Percentiles rank a stretch among this genome's conserved stretches.
Conservation (phyloP, 2,329 filamentous ascomycete genomes). For the Phaeosphaeria sp. region DNA sequence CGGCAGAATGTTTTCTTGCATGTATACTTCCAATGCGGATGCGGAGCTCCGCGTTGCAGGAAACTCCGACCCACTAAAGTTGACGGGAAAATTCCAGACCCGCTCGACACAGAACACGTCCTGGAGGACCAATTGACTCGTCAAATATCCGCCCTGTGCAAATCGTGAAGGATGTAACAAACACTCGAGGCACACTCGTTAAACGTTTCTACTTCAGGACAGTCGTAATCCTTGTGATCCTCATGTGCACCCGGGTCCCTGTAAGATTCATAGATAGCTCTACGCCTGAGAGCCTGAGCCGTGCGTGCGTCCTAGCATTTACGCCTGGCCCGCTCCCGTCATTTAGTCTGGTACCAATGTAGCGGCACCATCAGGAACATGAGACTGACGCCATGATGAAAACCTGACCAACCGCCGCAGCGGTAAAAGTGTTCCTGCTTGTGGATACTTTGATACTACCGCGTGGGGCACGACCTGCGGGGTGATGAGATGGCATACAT, state of each 20-base stretch:
- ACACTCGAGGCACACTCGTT: too few species aligned
- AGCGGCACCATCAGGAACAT: constrained; percentile 3
- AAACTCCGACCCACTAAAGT: neutral
- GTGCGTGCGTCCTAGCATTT: neutral
- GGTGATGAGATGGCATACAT: neutral
- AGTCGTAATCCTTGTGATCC: too few species aligned
- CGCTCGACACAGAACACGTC: too few species aligned
- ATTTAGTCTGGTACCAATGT: neutral
- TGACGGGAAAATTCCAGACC: too few species aligned
- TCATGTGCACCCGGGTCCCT: too few species aligned
- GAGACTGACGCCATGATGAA: neutral
- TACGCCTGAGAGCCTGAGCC: constrained; percentile 1
- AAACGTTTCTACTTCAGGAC: too few species aligned
- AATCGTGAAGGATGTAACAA: too few species aligned
- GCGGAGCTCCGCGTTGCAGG: neutral
- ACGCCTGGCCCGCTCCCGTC: constrained; percentile 3
- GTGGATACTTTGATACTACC: neutral
- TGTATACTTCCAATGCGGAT: neutral
- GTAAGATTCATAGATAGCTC: neutral
- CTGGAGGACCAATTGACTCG: neutral
- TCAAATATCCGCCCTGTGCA: neutral
- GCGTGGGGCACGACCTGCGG: neutral
- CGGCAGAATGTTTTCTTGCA: neutral
- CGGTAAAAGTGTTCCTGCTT: neutral
- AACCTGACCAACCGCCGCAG: neutral